A percentile compares a stretch with the other conserved stretches of the same genome.
Conservation (phyloP, 306 rosid genomes). For the Castanopsis chinensis region DNA sequence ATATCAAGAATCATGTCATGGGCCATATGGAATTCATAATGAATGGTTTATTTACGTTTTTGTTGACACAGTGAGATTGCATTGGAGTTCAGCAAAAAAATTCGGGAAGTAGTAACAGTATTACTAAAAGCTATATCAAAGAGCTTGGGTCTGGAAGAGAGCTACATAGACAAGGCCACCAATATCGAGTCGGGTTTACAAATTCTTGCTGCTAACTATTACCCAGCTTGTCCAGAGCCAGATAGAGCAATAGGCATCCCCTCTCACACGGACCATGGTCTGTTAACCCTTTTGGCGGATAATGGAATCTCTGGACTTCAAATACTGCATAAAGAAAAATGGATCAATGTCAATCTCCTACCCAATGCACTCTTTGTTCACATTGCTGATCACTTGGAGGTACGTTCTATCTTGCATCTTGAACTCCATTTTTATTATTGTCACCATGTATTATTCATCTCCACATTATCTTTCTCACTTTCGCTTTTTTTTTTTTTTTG, state of each 20-base stretch:
- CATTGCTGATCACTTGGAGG: slow-evolving; percentile 71
- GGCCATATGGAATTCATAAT: slow-evolving; percentile 6
- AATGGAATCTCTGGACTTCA: slow-evolving; percentile 69
- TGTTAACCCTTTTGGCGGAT: slow-evolving; percentile 47
- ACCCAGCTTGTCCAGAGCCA: slow-evolving; percentile 72
- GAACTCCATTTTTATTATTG: neutral
- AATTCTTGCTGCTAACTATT: slow-evolving; percentile 40
- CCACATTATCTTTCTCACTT: no score
- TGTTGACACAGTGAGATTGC: no score
- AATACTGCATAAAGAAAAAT: slow-evolving; percentile 49
- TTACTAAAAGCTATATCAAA: no score
- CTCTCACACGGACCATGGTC: slow-evolving; percentile 70
- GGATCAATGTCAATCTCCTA: slow-evolving; percentile 51
- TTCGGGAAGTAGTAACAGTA: no score
- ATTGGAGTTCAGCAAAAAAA: no score
- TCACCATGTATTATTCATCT: neutral
- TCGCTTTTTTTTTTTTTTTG: no score
- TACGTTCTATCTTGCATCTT: neutral
- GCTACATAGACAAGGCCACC: no score
- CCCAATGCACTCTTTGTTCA: slow-evolving; percentile 50
- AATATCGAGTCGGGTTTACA: no score
- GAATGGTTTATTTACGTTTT: no score
- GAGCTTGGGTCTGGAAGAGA: no score
- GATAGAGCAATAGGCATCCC: slow-evolving; percentile 68
- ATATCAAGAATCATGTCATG: slow-evolving; percentile 26